Base-by-base conservation (phyloP, 805 yeast genomes). In the Lipomyces lipofer region DNA sequence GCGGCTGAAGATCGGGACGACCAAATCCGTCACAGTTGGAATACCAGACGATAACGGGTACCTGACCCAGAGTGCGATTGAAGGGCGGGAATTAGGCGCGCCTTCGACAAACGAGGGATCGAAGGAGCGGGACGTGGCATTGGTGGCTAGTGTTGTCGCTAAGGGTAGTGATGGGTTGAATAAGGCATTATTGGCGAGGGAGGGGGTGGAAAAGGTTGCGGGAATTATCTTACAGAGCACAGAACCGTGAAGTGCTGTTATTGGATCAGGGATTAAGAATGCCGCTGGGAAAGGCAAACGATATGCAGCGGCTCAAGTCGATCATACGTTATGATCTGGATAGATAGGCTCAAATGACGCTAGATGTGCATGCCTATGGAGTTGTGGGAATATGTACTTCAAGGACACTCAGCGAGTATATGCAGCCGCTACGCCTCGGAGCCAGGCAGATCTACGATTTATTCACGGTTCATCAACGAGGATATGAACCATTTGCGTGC, bases 1-100 rank as follows among this genome's bases (percentile, higher is more conserved):
- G 35, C 43, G 58, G 15, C 38, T 58, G n/a, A 58, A 58, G 49
- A 58, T 58, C 27, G 62, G 62, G 15, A 52, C 54, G 9, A 49
- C 58, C 19, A 56, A 35, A 13, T 15, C 51, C 13, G 48, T 58
- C 24, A 44, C 54, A n/a, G 51, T 58, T 5, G 59, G 56, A 12
- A 36, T 55, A 25, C 29, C 35, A 7, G 49, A 43, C 17, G 35
- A 25, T 17, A 19, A 45, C 49, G 58, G 55, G 13, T 51, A 36
- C 13, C 30, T 53, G 9, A 13, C 54, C 40, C 60, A 52, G 58
- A 36, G 44, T 13, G 57, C 52, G 10, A 49, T 56, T 21, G 50
- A 47, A 13, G 51, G 53, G 6, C 36, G 47, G 4, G 40, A 36
- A 15, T 22, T 19, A 15, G n/a, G 19, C 25, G 19, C 22, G 22